A percentile compares a stretch with the other conserved stretches of the same genome.
These are phyloP conservation scores for Trichoderma sp. DNA, from an alignment of 2,329 filamentous ascomycete genomes.

Conservation along the genomic window DNA sequence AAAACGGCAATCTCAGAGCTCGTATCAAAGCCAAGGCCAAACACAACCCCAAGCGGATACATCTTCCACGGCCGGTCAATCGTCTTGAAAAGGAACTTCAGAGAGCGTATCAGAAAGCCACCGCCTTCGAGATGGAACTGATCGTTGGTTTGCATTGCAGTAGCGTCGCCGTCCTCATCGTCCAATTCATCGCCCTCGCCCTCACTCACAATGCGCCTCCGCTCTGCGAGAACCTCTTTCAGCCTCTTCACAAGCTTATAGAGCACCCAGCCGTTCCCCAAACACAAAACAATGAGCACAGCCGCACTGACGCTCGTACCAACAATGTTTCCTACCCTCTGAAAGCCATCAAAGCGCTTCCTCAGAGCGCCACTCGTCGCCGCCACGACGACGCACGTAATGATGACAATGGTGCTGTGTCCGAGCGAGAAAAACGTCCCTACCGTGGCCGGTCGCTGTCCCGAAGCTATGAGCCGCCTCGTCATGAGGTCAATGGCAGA, in stretches of 20 bases:
- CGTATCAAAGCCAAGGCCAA: conserved; percentile 92
- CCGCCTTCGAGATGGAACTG: conserved; percentile 74
- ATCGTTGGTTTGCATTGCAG: conserved; percentile 43
- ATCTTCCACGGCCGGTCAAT: conserved; percentile 87
- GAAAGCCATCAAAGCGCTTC: conserved; percentile 78
- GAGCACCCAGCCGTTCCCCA: conserved; percentile 85
- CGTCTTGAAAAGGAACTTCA: conserved; percentile 76
- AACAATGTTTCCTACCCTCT: conserved; percentile 81
- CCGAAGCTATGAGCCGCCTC: conserved; percentile 80
- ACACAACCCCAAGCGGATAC: conserved; percentile 87
- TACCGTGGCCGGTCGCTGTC: conserved; percentile 85
- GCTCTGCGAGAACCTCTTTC: conserved; percentile 57
- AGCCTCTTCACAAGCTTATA: conserved; percentile 75
- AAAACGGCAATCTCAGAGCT: conserved; percentile 91
- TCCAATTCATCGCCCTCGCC: conserved; percentile 37
- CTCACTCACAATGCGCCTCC: conserved; percentile 33
- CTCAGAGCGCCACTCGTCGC: conserved; percentile 85
- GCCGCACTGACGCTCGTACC: conserved; percentile 84
- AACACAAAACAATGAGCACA: conserved; percentile 79
- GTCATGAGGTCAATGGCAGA: conserved; percentile 93
- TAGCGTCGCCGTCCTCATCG: conserved; percentile 34
- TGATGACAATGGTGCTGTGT: conserved; percentile 88
- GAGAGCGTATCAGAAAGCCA: conserved; percentile 72
- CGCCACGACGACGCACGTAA: conserved; percentile 90
- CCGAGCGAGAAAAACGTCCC: conserved; percentile 94